Evolutionary conservation across 2,329 filamentous ascomycete species (phyloP).

Genomic region (Colletotrichum zoysiae): DNA sequence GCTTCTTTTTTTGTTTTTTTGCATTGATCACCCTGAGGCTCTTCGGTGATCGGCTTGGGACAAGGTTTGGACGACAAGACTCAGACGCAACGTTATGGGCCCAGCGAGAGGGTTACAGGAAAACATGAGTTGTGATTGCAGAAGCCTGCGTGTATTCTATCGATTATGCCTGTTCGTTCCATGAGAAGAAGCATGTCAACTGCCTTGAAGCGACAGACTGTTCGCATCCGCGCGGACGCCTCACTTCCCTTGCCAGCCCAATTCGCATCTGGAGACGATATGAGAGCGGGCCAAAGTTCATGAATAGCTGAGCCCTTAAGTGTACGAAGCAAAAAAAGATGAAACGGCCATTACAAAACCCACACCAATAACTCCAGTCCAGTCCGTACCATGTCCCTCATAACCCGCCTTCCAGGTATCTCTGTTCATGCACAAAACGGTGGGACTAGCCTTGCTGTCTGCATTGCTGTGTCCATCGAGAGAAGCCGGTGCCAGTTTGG

Average conservation of each 20-base stretch:
- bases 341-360: slow-evolving; percentile 30
- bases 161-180: slow-evolving; percentile 15
- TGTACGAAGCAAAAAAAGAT: slow-evolving; percentile 20
- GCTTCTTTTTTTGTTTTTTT: background rate
- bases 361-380: slow-evolving; percentile 34
- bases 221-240: background rate
- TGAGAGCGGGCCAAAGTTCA: slow-evolving; percentile 3
- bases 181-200: background rate
- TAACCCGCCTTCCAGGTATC: slow-evolving; percentile 34
- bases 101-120: background rate
- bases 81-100: background rate
- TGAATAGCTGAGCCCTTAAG: slow-evolving; percentile 26
- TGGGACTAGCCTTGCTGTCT: slow-evolving; percentile 32
- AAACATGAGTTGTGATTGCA: slow-evolving; percentile 4
- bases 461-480: slow-evolving; percentile 43
- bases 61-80: slow-evolving; percentile 25
- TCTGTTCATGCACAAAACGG: slow-evolving; percentile 28
- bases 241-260: background rate
- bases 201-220: slow-evolving; percentile 6
- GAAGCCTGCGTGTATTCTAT: slow-evolving; percentile 35
- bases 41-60: slow-evolving; percentile 14
- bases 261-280: slow-evolving; percentile 20
- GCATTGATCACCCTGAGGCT: background rate
- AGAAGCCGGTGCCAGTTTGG: slow-evolving; percentile 39
- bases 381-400: slow-evolving; percentile 16